Evolutionary conservation across 495 filamentous ascomycete genomes (phyloP), one percentile per base, ranked within the genome.

Genomic region (Astrothelium subdiscretum): DNA sequence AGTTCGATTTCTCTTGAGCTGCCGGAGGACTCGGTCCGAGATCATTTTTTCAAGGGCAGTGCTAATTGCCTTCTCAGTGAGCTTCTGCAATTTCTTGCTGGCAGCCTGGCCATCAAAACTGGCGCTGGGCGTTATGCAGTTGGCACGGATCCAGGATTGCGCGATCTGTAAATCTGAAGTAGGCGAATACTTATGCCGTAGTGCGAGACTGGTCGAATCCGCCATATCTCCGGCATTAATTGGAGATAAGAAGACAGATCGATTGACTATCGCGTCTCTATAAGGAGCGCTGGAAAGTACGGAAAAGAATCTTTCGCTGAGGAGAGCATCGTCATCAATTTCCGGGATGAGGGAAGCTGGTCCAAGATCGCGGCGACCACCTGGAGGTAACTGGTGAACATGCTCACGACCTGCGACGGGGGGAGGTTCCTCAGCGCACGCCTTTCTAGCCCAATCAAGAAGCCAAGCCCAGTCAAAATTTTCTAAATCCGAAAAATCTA

Each of bases 401-500:
- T 58, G 32, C 4, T 59, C 44, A 24, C 60, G 48, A 13, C 20
- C 26, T 20, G 13, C 22, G 10, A 32, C 24, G 31, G 40, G 44
- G n/a, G 4, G 10, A 24, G 12, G 22, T 6, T 31, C 70, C 57
- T 61, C 58, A 68, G 48, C 24, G 24, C 48, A 12, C 44, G 72
- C 48, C 24, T 54, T 54, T 20, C 24, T 72, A 18, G 83, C 83
- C 94, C 94, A 98, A 13, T 87, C 79, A 31, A 95, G 80, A 12
- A 96, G 69, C 40, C 70, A 72, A 31, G 79, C 76, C 89, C 94
- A 95, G 69, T 96, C 85, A 67, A 95, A 95, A 12, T 74, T 77
- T 32, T 83, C 75, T 4, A 90, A 76, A 64, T 95, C 72, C 40
- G 85, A 74, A 63, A 84, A 92, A 71, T 96, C 79, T 32, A 99